These are phyloP conservation scores for Lactarius deliciosus DNA, from an alignment of 768 basidiomycete genomes.

Conservation along the genomic window DNA sequence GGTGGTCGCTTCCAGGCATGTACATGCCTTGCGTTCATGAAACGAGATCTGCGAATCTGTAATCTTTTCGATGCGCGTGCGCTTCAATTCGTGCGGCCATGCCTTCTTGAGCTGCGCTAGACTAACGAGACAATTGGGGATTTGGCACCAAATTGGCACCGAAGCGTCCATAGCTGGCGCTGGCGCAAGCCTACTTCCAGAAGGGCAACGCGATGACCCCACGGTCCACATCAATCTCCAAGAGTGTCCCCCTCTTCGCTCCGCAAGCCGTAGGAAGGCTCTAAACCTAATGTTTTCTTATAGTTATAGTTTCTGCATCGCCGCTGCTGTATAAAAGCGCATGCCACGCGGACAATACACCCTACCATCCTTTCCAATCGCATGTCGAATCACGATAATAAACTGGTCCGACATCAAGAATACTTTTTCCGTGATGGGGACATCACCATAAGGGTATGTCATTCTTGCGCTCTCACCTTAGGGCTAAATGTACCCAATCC, in stretches of 20 bases:
- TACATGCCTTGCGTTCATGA: conserved; percentile 1
- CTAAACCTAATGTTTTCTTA: background rate
- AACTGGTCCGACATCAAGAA: background rate
- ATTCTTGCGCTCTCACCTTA: background rate
- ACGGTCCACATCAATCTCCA: no score
- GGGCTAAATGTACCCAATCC: background rate
- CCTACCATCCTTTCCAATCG: no score
- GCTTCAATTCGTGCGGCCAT: background rate
- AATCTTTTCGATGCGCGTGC: background rate
- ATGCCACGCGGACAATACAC: background rate
- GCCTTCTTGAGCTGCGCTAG: background rate
- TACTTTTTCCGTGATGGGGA: conserved; percentile 5
- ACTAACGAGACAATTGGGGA: background rate
- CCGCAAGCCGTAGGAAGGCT: background rate
- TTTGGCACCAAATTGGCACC: no score
- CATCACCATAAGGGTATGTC: background rate
- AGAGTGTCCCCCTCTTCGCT: background rate
- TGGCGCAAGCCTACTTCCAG: conserved; percentile 13
- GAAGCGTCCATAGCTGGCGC: no score
- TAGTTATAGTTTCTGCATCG: background rate
- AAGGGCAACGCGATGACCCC: no score
- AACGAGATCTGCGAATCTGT: conserved; percentile 9
- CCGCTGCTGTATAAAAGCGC: conserved; percentile 12
- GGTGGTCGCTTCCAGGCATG: background rate
- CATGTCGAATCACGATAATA: no score